These are phyloP conservation scores for Psilocybe azurescens DNA, from an alignment of 768 basidiomycete genomes.

Conservation along the genomic window DNA sequence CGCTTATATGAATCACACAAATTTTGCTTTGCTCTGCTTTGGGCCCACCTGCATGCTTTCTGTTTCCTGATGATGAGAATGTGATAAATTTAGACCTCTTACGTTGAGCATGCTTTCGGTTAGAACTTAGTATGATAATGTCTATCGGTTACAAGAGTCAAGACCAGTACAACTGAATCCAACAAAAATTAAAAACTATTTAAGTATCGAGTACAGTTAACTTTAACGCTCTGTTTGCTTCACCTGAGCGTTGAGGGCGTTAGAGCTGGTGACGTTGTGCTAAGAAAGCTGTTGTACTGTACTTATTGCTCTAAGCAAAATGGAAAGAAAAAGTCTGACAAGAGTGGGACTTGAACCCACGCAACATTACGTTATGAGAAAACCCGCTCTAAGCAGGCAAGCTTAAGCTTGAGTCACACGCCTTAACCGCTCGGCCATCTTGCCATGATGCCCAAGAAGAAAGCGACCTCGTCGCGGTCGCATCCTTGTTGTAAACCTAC, in stretches of 20 bases:
- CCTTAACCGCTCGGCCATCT: slow-evolving; percentile 51
- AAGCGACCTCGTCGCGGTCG: neutral
- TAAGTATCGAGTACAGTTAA: too few species aligned
- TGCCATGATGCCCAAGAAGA: slow-evolving; percentile 26
- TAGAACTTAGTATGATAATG: too few species aligned
- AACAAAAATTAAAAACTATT: too few species aligned
- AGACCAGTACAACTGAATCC: too few species aligned
- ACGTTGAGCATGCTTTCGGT: neutral
- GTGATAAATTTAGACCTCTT: neutral
- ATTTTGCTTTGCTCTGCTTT: neutral
- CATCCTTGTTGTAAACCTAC: too few species aligned
- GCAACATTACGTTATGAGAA: slow-evolving; percentile 27
- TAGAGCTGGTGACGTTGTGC: too few species aligned
- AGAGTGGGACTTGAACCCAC: slow-evolving; percentile 30
- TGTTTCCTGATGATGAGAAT: too few species aligned
- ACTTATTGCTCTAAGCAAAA: neutral
- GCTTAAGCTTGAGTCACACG: slow-evolving; percentile 49
- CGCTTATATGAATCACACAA: neutral
- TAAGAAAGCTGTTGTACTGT: neutral
- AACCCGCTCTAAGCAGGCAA: slow-evolving; percentile 27
- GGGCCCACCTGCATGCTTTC: neutral
- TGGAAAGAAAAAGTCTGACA: slow-evolving; percentile 10
- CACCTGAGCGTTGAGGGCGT: too few species aligned
- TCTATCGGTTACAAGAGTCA: too few species aligned
- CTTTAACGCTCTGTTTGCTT: too few species aligned